Evolutionary conservation across 495 filamentous ascomycete genomes (phyloP).

Genomic region (Elasticomyces elasticus): DNA sequence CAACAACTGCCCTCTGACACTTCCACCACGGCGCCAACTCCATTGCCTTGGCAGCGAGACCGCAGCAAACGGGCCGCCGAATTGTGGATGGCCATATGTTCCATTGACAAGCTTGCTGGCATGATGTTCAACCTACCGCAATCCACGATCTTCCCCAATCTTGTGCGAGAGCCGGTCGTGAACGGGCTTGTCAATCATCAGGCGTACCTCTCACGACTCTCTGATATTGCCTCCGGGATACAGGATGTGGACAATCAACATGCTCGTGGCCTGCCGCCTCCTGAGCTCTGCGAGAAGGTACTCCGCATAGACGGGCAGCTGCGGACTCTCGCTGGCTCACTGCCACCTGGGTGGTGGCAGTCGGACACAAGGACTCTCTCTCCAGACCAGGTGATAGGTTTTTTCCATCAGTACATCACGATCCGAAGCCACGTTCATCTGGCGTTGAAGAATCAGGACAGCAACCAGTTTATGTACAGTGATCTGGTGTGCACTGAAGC

Average conservation of each 20-base stretch:
- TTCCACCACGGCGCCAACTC: neutral
- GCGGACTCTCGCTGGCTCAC: conserved; percentile 20
- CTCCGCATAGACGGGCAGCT: conserved; percentile 23
- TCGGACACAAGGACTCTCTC: conserved; percentile 8
- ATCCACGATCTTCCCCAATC: conserved; percentile 15
- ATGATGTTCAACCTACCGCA: conserved; percentile 30
- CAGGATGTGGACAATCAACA: conserved; percentile 26
- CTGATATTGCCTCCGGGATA: conserved; percentile 23
- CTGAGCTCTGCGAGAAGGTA: conserved; percentile 19
- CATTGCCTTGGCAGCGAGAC: neutral
- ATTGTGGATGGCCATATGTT: conserved; percentile 28
- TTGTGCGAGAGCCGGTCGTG: conserved; percentile 5
- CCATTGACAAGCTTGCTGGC: conserved; percentile 25
- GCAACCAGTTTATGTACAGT: conserved; percentile 21
- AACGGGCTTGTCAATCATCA: conserved; percentile 25
- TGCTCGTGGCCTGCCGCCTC: neutral
- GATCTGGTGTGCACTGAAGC: conserved; percentile 27
- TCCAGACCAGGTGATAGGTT: conserved; percentile 26
- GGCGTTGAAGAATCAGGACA: conserved; percentile 21
- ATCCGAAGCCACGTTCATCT: conserved; percentile 30
- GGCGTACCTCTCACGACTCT: conserved; percentile 23
- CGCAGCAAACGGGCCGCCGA: neutral
- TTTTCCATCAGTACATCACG: conserved; percentile 24
- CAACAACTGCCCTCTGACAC: neutral
- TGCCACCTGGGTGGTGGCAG: conserved; percentile 26